These are phyloP conservation scores for Letharia lupina DNA, from an alignment of 495 filamentous ascomycete species.

Conservation along the genomic window DNA sequence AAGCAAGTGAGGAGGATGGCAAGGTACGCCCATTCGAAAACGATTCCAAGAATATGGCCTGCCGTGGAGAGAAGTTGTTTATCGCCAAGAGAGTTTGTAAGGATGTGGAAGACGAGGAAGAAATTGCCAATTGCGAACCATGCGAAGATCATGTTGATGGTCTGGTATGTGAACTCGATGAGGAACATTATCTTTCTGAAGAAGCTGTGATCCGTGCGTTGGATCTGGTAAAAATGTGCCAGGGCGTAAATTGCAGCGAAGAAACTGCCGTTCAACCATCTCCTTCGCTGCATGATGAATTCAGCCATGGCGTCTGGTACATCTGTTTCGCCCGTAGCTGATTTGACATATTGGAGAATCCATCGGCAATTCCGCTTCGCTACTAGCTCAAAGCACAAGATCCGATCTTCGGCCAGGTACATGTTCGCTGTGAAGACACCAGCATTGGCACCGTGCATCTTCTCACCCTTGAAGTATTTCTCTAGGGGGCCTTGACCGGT, in stretches of 20 bases:
- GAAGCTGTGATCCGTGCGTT: slow-evolving; percentile 81
- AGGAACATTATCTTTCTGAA: slow-evolving; percentile 82
- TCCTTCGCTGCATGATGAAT: slow-evolving; percentile 88
- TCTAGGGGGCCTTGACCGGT: slow-evolving; percentile 85
- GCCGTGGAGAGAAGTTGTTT: slow-evolving; percentile 57
- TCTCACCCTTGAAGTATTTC: slow-evolving; percentile 96
- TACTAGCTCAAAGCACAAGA: slow-evolving; percentile 97
- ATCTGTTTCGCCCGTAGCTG: slow-evolving; percentile 90
- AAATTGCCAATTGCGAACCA: slow-evolving; percentile 99
- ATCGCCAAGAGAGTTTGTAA: slow-evolving; percentile 74
- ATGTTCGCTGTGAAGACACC: slow-evolving; percentile 99
- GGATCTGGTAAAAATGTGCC: slow-evolving; percentile 89
- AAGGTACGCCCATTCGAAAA: slow-evolving; percentile 96
- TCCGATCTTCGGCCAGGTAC: slow-evolving; percentile 99
- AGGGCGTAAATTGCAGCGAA: slow-evolving; percentile 96
- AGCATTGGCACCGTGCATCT: slow-evolving; percentile 90
- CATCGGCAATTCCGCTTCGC: slow-evolving; percentile 94
- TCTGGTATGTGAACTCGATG: slow-evolving; percentile 89
- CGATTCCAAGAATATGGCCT: slow-evolving; percentile 72
- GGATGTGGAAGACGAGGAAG: slow-evolving; percentile 96
- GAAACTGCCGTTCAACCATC: slow-evolving; percentile 98
- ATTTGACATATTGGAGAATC: slow-evolving; percentile 97
- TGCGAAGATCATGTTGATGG: slow-evolving; percentile 92
- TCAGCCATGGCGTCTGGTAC: slow-evolving; percentile 94
- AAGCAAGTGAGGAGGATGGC: slow-evolving; percentile 90